Evolutionary conservation across 1,284 basidiomycete genomes (phyloP), one percentile per base, ranked within the genome.

Genomic region (Apiotrichum veenhuisii): DNA sequence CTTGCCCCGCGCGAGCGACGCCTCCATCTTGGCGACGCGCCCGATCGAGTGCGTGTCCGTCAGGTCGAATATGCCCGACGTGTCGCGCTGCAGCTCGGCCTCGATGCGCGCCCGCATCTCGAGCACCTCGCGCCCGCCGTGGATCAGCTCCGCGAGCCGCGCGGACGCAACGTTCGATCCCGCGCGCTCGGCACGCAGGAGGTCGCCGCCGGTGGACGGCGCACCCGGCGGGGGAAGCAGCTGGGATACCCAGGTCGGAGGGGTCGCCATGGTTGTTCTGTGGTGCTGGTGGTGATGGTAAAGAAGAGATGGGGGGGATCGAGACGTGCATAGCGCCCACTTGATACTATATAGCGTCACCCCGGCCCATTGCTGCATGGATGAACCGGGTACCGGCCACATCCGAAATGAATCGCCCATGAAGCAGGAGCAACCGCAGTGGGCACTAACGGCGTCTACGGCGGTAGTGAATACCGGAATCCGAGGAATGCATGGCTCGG

Each of bases 1-100:
- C 44, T 58, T 58, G 52, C 57, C 57, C 27, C 57, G 57, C 9
- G 22, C 38, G 15, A 58, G 57, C 17, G 57, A 58, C 17, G 22
- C 20, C 33, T 54, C 37, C 18, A 58, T 50, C 43, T 44, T 41
- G 33, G 43, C 49, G 2, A 43, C 25, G 9, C 57, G 48, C 5
- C 23, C 20, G 18, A 51, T 20, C 5, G 52, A 54, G 11, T 26
- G 43, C 1, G 54, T 42, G 14, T 18, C 41, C 14, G 37, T 53
- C 50, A 59, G 50, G 52, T 58, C 49, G 49, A 61, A 57, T 9
- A 57, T 33, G 41, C 30, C 30, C 37, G 46, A 41, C n/a, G 30
- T 30, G 9, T 34, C 10, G 10, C 10, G 18, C 17, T 25, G 9
- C 33, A 61, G 8, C 7, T 46, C 30, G 1, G 25, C 27, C 46